Base-by-base conservation (phyloP, 78 protist species). In the Monocercomonoides exilis region DNA sequence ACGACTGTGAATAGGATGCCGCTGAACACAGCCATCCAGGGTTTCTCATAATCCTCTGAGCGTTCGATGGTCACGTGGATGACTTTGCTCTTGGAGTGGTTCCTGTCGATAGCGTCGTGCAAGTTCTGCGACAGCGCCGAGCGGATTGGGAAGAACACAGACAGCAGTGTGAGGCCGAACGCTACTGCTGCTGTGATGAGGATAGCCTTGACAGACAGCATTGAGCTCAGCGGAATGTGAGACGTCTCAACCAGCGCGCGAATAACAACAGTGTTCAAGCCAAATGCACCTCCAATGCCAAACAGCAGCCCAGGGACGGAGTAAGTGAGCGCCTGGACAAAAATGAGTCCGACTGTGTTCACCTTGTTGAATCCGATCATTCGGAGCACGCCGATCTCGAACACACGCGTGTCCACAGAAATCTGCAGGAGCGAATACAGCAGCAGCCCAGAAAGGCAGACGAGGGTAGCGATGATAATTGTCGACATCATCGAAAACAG, bases 371-470 rank as follows among this genome's bases (percentile, higher is more conserved):
- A 46, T 5, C 90, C 90, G 38, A 90, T 86, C 44, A 91, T 92
- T 21, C 98, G 96, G 35, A 96, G 64, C 95, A 93, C 88, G 80
- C 95, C 97, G 86, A 92, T 70, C 86, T 96, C 97, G 84, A 95
- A 96, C 4, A 96, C 87, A 35, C 97, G 80, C 1, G 94, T 92
- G 46, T 96, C 97, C 6, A 95, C 95, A 35, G 82, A 88, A 35
- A 94, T 88, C 93, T 93, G 92, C 63, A 96, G 88, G 84, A 96
- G 86, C 38, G 97, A 94, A 87, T 95, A 94, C 36, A 95, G 93
- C 41, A 95, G 86, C 6, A 95, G n/a, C 44, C 94, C 88, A 32
- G 92, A 86, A 5, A 95, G 79, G 81, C 46, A 84, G 44, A 89
- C 32, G 5, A 95, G 88, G 4, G 93, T 82, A 32, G 87, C 43